Conservation (phyloP, 225 moss, liverwort and hornwort species). For the Antitrichia curtipendula region DNA sequence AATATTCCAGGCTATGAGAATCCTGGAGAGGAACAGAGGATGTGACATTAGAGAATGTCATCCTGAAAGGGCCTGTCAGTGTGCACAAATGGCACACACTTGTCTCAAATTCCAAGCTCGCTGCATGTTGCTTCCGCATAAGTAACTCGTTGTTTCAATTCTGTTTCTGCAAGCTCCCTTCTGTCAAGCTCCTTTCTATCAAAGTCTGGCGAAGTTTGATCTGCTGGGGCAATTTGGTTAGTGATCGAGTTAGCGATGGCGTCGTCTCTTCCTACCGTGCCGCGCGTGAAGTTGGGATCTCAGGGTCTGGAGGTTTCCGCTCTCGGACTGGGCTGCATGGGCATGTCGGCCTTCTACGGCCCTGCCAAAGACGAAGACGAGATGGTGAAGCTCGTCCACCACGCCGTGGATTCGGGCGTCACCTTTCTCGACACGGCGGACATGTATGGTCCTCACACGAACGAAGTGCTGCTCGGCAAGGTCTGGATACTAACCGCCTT, state of each 20-base stretch:
- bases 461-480: slow-evolving; percentile 54
- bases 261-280: slow-evolving; percentile 10
- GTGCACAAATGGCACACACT: not conserved
- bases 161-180: not conserved
- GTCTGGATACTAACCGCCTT: not conserved
- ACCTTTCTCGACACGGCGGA: slow-evolving; percentile 52
- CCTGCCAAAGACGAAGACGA: slow-evolving; percentile 38
- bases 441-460: slow-evolving; percentile 39
- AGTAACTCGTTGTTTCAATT: not conserved
- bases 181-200: no score
- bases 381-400: slow-evolving; percentile 50
- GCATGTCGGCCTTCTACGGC: slow-evolving; percentile 59
- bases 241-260: slow-evolving; percentile 2
- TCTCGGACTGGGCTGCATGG: slow-evolving; percentile 64
- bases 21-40: not conserved
- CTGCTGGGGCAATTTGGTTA: not conserved
- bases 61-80: no score
- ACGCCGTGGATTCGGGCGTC: slow-evolving; percentile 43
- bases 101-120: not conserved
- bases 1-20: not conserved
- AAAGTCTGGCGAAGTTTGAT: no score
- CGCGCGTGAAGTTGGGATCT: slow-evolving; percentile 51
- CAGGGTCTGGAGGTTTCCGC: slow-evolving; percentile 61
- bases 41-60: not conserved
- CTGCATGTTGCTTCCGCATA: not conserved